Evolutionary conservation across 176 grass and related monocot species (phyloP).

Genomic region (Oryza punctata): DNA sequence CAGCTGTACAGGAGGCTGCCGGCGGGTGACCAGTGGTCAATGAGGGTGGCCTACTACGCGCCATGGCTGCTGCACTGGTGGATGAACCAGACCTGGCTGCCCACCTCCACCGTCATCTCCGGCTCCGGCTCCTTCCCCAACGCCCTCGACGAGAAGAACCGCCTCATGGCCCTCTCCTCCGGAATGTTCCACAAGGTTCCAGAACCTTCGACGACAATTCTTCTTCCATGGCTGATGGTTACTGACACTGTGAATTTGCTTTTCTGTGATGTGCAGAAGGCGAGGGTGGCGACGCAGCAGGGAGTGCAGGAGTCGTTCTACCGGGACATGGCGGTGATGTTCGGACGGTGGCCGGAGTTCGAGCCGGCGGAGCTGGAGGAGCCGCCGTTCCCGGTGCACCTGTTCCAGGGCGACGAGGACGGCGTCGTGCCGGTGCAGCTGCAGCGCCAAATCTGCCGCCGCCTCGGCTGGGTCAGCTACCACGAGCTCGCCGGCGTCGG

Average conservation of each 20-base stretch:
- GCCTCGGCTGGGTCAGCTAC: conserved; percentile 75
- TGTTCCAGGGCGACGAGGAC: conserved; percentile 94
- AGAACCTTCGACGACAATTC: not conserved
- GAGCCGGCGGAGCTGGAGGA: conserved; percentile 76
- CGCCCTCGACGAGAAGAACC: conserved; percentile 65
- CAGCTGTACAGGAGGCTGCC: conserved; percentile 52
- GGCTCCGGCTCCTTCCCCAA: conserved; percentile 64
- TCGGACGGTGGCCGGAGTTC: conserved; percentile 86
- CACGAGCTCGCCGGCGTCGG: conserved; percentile 67
- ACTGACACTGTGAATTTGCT: not conserved
- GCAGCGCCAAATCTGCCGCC: conserved; percentile 73
- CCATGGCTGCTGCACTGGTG: conserved; percentile 91
- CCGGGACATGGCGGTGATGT: conserved; percentile 93
- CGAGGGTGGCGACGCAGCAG: conserved; percentile 70
- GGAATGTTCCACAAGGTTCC: conserved; percentile 59
- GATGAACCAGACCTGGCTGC: conserved; percentile 79
- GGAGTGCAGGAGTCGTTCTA: conserved; percentile 81
- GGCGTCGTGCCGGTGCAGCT: conserved; percentile 81
- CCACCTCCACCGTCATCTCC: conserved; percentile 66
- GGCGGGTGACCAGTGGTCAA: conserved; percentile 71
- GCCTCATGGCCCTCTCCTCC: conserved; percentile 34
- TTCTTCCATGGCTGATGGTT: not conserved
- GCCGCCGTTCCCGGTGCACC: conserved; percentile 72
- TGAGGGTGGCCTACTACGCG: conserved; percentile 67
- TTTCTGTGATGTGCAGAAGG: conserved; percentile 19